Evolutionary conservation across 2,329 filamentous ascomycete genomes (phyloP).

Genomic region (Plenodomus tracheiphilus): DNA sequence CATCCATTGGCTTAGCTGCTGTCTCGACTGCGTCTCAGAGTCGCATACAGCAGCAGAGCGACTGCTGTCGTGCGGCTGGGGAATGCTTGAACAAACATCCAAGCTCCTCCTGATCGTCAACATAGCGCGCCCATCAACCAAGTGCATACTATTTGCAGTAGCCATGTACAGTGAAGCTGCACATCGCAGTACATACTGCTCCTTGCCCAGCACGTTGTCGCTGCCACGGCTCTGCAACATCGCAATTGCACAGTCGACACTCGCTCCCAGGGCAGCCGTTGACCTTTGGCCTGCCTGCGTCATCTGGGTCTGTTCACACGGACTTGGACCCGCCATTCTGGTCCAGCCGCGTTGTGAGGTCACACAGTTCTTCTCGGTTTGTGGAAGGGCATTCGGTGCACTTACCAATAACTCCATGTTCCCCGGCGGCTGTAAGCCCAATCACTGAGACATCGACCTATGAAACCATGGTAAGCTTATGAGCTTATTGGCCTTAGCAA

Average conservation of each 20-base stretch:
- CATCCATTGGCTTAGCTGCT: conserved; percentile 11
- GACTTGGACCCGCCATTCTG: conserved; percentile 11
- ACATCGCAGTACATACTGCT: conserved; percentile 24
- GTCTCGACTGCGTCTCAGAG: conserved; percentile 41
- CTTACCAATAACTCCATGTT: conserved; percentile 11
- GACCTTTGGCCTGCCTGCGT: conserved; percentile 6
- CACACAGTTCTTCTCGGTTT: conserved; percentile 11
- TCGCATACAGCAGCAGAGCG: conserved; percentile 28
- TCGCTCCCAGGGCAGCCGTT: conserved; percentile 7
- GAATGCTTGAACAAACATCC: conserved; percentile 6
- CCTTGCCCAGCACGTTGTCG: background rate
- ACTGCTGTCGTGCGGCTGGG: background rate
- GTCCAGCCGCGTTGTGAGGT: conserved; percentile 17
- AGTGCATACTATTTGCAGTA: background rate
- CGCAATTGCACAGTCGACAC: background rate
- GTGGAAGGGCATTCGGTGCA: conserved; percentile 11
- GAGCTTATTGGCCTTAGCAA: too few relatives aligned
- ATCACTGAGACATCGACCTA: too few relatives aligned
- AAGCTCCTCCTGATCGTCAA: conserved; percentile 31
- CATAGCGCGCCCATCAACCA: conserved; percentile 14
- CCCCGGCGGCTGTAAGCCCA: conserved; percentile 12
- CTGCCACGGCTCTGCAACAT: background rate
- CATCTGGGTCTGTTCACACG: conserved; percentile 5
- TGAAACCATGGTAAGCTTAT: too few relatives aligned
- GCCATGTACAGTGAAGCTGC: too few relatives aligned